phyloP scores from a whole-genome alignment of 129 eudicot species.

The Flaveria sonorensis region DNA sequence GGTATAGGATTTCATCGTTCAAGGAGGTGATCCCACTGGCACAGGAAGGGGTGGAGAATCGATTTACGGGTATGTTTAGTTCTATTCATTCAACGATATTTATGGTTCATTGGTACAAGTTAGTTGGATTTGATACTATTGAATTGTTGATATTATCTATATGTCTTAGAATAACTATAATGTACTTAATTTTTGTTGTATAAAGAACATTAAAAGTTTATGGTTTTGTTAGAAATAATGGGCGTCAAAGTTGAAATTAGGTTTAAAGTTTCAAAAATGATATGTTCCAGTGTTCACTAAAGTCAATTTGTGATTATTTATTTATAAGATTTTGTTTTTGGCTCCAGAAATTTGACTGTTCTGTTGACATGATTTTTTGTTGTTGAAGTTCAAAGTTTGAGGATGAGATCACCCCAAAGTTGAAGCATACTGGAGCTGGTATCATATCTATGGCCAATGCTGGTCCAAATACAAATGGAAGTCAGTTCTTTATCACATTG shows the following conservation, averaged over 20 bases:
- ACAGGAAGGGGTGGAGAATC: constrained; percentile 99
- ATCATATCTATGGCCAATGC: constrained; percentile 99
- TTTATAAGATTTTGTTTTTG: background rate
- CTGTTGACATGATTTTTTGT: constrained; percentile 22
- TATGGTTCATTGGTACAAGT: background rate
- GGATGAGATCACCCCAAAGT: constrained; percentile 73
- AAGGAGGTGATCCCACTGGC: constrained; percentile 99
- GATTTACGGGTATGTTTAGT: constrained; percentile 66
- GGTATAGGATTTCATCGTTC: constrained; percentile 83
- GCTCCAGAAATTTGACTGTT: constrained; percentile 4
- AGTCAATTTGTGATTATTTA: background rate
- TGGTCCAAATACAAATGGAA: constrained; percentile 98
- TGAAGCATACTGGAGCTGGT: constrained; percentile 99
- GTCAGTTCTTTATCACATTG: constrained; percentile 91
- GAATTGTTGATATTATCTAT: background rate
- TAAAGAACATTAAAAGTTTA: background rate
- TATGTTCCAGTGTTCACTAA: background rate
- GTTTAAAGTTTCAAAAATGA: background rate
- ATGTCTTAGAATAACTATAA: background rate
- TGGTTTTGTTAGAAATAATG: background rate
- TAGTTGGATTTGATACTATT: constrained; percentile 5
- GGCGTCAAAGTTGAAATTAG: background rate
- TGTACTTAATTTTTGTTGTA: background rate
- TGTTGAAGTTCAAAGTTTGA: constrained; percentile 75
- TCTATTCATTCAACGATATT: background rate